Conservation (phyloP, 805 yeast species). For the Yarrowia sp. region DNA sequence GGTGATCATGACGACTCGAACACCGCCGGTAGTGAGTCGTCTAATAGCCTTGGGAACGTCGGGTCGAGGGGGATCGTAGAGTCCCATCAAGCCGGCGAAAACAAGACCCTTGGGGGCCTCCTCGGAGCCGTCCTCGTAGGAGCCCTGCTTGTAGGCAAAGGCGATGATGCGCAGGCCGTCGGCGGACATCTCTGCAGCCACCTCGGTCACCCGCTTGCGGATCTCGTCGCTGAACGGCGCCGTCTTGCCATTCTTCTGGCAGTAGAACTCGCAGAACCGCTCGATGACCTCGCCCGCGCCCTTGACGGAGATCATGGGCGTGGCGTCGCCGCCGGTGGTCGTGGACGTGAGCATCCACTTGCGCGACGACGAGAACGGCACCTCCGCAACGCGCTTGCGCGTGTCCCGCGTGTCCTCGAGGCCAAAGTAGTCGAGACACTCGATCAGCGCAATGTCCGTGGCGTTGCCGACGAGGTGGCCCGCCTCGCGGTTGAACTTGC, state of each 20-base stretch:
- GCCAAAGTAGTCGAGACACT: constrained; percentile 66
- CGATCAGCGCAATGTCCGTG: constrained; percentile 88
- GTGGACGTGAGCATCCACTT: constrained; percentile 87
- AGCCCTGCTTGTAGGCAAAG: constrained; percentile 54
- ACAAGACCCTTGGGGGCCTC: constrained; percentile 51
- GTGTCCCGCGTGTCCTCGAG: constrained; percentile 65
- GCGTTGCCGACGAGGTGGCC: constrained; percentile 90
- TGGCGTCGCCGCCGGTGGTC: constrained; percentile 57
- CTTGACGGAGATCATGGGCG: constrained; percentile 62
- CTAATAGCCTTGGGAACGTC: constrained; percentile 75
- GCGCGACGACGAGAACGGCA: constrained; percentile 79
- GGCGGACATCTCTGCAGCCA: constrained; percentile 65
- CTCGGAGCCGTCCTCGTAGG: constrained; percentile 35
- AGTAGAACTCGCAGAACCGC: constrained; percentile 56
- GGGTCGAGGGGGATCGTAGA: constrained; percentile 98
- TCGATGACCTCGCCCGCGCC: constrained; percentile 86
- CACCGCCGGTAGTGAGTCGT: constrained; percentile 83
- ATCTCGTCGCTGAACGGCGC: constrained; percentile 52
- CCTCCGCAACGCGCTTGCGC: constrained; percentile 60
- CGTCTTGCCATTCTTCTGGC: constrained; percentile 56
- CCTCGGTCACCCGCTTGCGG: constrained; percentile 45
- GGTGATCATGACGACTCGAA: constrained; percentile 96
- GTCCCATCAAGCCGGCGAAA: constrained; percentile 86
- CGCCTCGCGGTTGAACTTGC: constrained; percentile 45
- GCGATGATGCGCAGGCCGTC: constrained; percentile 87